Conservation (phyloP, 495 filamentous ascomycete species). For the Penicillium pancosmium region DNA sequence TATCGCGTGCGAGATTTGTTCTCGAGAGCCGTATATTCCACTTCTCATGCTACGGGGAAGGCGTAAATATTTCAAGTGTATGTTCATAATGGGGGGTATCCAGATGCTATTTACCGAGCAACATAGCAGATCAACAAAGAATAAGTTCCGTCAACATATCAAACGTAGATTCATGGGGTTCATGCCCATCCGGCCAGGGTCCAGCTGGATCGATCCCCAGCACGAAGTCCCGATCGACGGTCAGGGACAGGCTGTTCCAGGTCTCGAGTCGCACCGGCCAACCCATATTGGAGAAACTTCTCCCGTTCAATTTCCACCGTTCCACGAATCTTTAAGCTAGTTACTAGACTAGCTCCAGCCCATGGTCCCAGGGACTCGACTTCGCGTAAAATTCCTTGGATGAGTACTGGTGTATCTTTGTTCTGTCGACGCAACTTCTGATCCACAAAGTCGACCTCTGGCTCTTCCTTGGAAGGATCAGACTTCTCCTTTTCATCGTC, state of each 20-base stretch:
- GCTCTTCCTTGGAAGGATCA: conserved; percentile 27
- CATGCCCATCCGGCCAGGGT: conserved; percentile 79
- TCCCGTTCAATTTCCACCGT: conserved; percentile 86
- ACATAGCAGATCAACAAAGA: not conserved
- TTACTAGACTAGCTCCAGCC: conserved; percentile 83
- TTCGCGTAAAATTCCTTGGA: conserved; percentile 67
- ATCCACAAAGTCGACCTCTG: conserved; percentile 64
- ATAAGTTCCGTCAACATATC: not conserved
- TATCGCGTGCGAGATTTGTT: not conserved
- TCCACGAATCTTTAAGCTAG: conserved; percentile 75
- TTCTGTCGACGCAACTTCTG: conserved; percentile 57
- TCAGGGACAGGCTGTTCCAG: conserved; percentile 58
- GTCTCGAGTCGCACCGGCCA: conserved; percentile 68
- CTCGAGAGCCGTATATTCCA: not conserved
- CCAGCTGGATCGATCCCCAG: conserved; percentile 68
- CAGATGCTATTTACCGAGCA: conserved; percentile 1
- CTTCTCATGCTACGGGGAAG: not conserved
- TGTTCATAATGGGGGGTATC: conserved; percentile 6
- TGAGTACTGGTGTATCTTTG: conserved; percentile 45
- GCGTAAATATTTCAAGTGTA: not conserved
- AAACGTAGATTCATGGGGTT: conserved; percentile 7
- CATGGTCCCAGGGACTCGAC: conserved; percentile 86
- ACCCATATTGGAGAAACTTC: conserved; percentile 75
- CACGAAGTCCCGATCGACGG: conserved; percentile 55
- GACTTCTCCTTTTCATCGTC: conserved; percentile 45